Percentiles rank a stretch among this genome's conserved stretches.
phyloP scores from a whole-genome alignment of 148 eudicot genomes.

The Persicaria tinctoria region DNA sequence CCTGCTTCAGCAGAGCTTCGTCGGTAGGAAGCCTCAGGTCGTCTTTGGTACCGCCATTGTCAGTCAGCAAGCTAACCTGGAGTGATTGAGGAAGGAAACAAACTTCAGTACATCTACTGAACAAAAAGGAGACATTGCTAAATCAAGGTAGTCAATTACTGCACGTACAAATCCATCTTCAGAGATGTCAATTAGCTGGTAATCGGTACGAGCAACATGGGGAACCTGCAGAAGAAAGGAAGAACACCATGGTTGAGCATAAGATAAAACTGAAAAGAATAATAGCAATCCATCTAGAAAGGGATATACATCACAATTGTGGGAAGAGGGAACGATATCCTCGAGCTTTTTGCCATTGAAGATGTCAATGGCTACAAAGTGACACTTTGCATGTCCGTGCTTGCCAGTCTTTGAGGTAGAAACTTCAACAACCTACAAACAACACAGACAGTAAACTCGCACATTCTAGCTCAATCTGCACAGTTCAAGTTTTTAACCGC shows the following conservation, averaged over 20 bases:
- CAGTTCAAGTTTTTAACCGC: neutral
- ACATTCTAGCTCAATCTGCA: neutral
- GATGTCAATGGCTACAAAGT: constrained; percentile 69
- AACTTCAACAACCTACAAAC: constrained; percentile 68
- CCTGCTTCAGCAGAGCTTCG: constrained; percentile 55
- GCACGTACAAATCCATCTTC: constrained; percentile 66
- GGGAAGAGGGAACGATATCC: constrained; percentile 74
- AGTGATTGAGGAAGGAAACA: neutral
- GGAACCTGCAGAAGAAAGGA: constrained; percentile 41
- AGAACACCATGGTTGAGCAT: neutral
- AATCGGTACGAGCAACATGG: constrained; percentile 60
- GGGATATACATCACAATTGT: constrained; percentile 61
- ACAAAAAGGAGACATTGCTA: neutral
- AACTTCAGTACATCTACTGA: neutral
- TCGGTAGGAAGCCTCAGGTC: constrained; percentile 70
- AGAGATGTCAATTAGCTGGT: constrained; percentile 73
- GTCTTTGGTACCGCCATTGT: constrained; percentile 56
- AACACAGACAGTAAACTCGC: neutral
- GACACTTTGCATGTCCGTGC: constrained; percentile 83
- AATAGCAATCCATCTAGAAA: neutral
- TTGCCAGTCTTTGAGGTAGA: constrained; percentile 88
- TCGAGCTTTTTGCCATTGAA: constrained; percentile 77
- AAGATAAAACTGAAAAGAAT: neutral
- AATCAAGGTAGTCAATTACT: neutral
- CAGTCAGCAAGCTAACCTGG: constrained; percentile 60